Evolutionary conservation across 768 basidiomycete genomes (phyloP), one percentile per base, ranked within the genome.

Genomic region (Mycena leptocephala): DNA sequence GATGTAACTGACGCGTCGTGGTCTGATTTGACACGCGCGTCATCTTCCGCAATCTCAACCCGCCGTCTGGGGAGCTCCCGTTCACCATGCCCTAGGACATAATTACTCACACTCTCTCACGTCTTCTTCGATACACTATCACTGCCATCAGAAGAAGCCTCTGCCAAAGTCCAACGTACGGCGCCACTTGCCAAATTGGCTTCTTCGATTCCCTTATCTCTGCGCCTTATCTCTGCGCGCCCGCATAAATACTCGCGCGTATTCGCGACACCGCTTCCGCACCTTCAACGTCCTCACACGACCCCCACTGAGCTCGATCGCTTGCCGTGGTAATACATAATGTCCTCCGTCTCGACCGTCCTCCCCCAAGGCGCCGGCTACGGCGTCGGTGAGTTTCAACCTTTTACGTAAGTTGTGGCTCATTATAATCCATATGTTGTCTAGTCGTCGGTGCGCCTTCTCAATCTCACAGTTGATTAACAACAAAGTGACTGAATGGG

Each of bases 331-430:
- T 32, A 13, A 30, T 16, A 11, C 32, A 20, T 32, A n/a, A 67
- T 76, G 64, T 72, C 63, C n/a, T 67, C 66, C n/a, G 48, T 18
- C 24, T 26, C 67, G 26, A 81, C 84, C 7, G 82, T 93, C 30
- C 88, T 96, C 64, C 95, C 95, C 28, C 93, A 95, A 86, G 95
- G 94, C 39, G 95, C 95, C 18, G 95, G 96, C 41, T 96, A 96
- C 88, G 95, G 95, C 53, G 95, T 83, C 48, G 82, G 82, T 82
- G 55, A 58, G 80, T 62, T 70, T 33, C 24, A n/a, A n/a, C n/a
- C n/a, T n/a, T n/a, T n/a, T n/a, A n/a, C n/a, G n/a, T n/a, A n/a
- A n/a, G n/a, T n/a, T n/a, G n/a, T n/a, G n/a, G n/a, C n/a, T n/a
- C n/a, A n/a, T n/a, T n/a, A n/a, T n/a, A n/a, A n/a, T n/a, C n/a